These are phyloP conservation scores for Cyanophora paradoxa DNA, from an alignment of 78 protist species.

Conservation along the genomic window DNA sequence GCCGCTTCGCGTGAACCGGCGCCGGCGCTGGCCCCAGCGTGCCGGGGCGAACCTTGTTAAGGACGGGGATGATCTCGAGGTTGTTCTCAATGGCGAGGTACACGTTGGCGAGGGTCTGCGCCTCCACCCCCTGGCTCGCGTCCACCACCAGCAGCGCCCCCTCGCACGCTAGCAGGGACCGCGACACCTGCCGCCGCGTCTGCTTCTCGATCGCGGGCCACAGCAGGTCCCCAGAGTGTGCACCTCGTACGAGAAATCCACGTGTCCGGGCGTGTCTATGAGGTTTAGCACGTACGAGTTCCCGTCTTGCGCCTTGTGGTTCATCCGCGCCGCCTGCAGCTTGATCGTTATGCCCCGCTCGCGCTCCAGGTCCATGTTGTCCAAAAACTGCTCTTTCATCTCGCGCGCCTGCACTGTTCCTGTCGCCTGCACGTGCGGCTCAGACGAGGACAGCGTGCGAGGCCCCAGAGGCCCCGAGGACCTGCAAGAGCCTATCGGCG, in stretches of 20 bases:
- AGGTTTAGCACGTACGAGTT: slow-evolving; percentile 34
- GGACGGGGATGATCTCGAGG: slow-evolving; percentile 38
- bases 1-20: too few relatives aligned
- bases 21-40: too few relatives aligned
- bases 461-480: background rate
- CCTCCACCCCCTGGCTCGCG: slow-evolving; percentile 41
- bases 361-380: slow-evolving; percentile 45
- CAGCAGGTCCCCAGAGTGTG: too few relatives aligned
- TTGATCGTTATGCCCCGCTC: slow-evolving; percentile 57
- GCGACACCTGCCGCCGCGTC: background rate
- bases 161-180: slow-evolving; percentile 45
- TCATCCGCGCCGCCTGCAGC: slow-evolving; percentile 38
- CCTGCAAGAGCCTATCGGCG: slow-evolving; percentile 38
- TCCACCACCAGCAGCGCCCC: slow-evolving; percentile 51
- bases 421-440: background rate
- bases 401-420: slow-evolving; percentile 10
- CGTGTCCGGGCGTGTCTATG: slow-evolving; percentile 58
- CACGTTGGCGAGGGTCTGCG: slow-evolving; percentile 48
- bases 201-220: too few relatives aligned
- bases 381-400: slow-evolving; percentile 29
- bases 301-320: background rate
- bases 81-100: slow-evolving; percentile 23
- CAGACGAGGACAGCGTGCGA: background rate
- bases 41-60: too few relatives aligned
- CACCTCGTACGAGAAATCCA: slow-evolving; percentile 50